phyloP scores from a whole-genome alignment of 2,329 filamentous ascomycete species.

The Claviceps africana region DNA sequence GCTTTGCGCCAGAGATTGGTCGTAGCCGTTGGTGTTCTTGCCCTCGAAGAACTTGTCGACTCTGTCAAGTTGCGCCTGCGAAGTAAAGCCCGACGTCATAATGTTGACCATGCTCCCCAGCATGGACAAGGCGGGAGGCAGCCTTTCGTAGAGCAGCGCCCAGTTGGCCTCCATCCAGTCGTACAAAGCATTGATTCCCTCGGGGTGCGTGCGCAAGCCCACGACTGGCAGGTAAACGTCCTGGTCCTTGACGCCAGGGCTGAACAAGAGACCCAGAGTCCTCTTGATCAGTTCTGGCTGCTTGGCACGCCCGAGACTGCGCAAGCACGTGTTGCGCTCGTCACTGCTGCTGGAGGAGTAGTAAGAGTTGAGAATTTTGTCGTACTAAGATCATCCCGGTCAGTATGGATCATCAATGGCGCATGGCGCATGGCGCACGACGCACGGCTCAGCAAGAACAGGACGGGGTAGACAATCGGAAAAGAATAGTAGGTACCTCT shows the following conservation, averaged over 20 bases:
- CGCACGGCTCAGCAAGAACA: too few relatives aligned
- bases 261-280: conserved; percentile 61
- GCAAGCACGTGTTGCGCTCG: conserved; percentile 83
- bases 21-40: conserved; percentile 74
- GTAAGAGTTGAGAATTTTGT: conserved; percentile 63
- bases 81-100: conserved; percentile 68
- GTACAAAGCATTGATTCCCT: conserved; percentile 71
- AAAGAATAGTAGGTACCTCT: conserved; percentile 41
- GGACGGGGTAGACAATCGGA: background rate
- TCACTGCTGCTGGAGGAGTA: conserved; percentile 55
- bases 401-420: too few relatives aligned
- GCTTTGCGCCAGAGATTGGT: conserved; percentile 80
- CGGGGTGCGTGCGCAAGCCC: conserved; percentile 61
- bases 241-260: conserved; percentile 79
- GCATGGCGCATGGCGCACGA: too few relatives aligned
- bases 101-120: conserved; percentile 73
- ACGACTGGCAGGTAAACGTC: conserved; percentile 83
- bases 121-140: conserved; percentile 79
- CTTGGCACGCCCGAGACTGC: conserved; percentile 65
- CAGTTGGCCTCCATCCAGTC: conserved; percentile 77
- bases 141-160: conserved; percentile 65
- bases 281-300: conserved; percentile 68
- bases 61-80: conserved; percentile 56
- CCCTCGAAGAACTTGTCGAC: conserved; percentile 69
- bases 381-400: conserved; percentile 38